Conservation (phyloP, 257 asterid species). For the Scutellaria galericulata region DNA sequence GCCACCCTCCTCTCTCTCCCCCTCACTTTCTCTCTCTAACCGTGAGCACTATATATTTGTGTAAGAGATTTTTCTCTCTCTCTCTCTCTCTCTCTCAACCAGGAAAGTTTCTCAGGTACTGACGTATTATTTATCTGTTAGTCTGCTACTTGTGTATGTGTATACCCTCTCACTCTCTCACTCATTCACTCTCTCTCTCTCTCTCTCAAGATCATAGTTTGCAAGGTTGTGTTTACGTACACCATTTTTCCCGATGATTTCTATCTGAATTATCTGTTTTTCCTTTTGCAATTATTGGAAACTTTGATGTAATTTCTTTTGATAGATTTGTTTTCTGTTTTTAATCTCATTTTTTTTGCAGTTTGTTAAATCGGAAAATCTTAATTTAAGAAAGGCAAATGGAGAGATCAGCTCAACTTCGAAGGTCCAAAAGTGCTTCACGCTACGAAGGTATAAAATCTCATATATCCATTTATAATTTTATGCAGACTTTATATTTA, state of each 20-base stretch:
- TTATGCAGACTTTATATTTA: too few species aligned
- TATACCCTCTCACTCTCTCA: too few species aligned
- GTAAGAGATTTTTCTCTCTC: neutral
- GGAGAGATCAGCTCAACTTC: conserved; percentile 58
- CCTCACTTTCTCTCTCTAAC: conserved; percentile 35
- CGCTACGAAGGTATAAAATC: conserved; percentile 52
- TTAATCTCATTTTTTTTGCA: neutral
- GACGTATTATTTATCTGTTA: too few species aligned
- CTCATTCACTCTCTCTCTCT: too few species aligned
- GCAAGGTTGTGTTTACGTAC: too few species aligned
- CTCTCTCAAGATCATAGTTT: too few species aligned
- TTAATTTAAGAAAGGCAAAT: conserved; percentile 37
- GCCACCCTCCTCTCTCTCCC: neutral
- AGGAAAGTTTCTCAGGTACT: too few species aligned
- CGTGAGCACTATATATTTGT: too few species aligned
- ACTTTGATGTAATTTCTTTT: neutral
- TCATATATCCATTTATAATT: too few species aligned
- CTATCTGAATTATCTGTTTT: too few species aligned
- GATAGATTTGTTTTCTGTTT: neutral
- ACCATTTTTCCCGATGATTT: too few species aligned
- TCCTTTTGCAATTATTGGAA: neutral
- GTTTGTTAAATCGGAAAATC: conserved; percentile 29
- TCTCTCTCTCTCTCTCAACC: neutral
- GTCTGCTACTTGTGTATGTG: too few species aligned
- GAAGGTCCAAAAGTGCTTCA: conserved; percentile 63